Percentiles rank a stretch among this genome's conserved stretches.
phyloP scores from a whole-genome alignment of 331 rosid species.

The Malus hybrid region DNA sequence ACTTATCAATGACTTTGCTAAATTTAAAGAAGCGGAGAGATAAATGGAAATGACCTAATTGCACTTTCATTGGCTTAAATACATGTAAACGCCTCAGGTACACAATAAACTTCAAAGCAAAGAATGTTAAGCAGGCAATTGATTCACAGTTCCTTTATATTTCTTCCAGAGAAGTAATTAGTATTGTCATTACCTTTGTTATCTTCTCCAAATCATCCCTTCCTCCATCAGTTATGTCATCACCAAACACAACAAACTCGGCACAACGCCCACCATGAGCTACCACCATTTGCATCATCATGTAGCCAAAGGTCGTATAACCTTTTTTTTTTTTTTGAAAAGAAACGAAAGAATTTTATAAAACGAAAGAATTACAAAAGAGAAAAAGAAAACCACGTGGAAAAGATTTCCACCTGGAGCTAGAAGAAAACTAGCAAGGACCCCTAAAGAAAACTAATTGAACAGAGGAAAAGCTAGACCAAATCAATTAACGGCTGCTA shows the following conservation, averaged over 20 bases:
- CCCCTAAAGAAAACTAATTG: too few relatives aligned
- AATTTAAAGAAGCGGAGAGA: not conserved
- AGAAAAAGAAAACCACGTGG: too few relatives aligned
- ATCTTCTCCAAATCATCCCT: constrained; percentile 87
- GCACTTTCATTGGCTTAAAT: not conserved
- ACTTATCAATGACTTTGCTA: not conserved
- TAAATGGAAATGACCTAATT: not conserved
- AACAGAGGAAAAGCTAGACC: too few relatives aligned
- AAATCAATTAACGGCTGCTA: too few relatives aligned
- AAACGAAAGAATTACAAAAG: too few relatives aligned
- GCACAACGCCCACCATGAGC: constrained; percentile 98
- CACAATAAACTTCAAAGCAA: not conserved
- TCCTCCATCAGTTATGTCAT: constrained; percentile 91
- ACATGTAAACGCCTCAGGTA: not conserved
- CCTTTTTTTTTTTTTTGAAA: constrained; percentile 21
- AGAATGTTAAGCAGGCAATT: not conserved
- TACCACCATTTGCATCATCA: constrained; percentile 96
- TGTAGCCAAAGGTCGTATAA: constrained; percentile 88
- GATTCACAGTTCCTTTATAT: not conserved
- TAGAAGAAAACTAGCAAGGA: too few relatives aligned
- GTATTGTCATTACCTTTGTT: constrained; percentile 57
- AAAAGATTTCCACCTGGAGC: too few relatives aligned
- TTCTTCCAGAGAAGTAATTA: not conserved
- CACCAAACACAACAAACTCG: constrained; percentile 66
- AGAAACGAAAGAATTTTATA: too few relatives aligned